Evolutionary conservation across 495 filamentous ascomycete species (phyloP).

Genomic region (Bryoglossum gracile): DNA sequence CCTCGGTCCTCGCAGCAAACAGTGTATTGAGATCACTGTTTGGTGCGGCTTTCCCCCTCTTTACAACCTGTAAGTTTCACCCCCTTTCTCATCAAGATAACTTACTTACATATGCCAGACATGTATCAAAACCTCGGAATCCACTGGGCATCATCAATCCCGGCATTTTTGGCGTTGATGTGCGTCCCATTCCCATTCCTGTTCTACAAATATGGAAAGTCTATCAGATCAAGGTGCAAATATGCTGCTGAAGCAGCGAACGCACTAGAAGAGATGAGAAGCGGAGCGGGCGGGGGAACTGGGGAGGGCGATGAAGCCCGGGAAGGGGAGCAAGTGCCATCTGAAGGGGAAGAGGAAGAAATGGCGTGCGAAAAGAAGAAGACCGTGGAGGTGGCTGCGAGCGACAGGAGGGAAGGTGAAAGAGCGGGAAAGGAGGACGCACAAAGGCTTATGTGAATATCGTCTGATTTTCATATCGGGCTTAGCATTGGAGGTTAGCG

Average conservation of each 20-base stretch:
- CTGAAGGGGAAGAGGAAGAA: not conserved
- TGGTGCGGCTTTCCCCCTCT: conserved; percentile 56
- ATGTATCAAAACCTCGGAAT: conserved; percentile 48
- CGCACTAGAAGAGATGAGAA: conserved; percentile 36
- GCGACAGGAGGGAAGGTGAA: not conserved
- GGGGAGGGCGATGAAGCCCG: not conserved
- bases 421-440: no score
- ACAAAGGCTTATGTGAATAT: no score
- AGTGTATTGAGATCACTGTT: conserved; percentile 50
- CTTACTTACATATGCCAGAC: conserved; percentile 39
- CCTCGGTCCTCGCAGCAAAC: conserved; percentile 66
- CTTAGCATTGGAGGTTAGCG: no score
- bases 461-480: no score
- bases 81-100: conserved; percentile 46
- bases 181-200: conserved; percentile 48
- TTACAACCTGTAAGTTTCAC: conserved; percentile 37
- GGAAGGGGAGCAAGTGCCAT: not conserved
- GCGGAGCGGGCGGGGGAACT: not conserved
- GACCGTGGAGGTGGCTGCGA: not conserved
- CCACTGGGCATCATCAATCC: conserved; percentile 66
- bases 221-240: conserved; percentile 64
- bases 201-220: conserved; percentile 68
- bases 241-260: conserved; percentile 61
- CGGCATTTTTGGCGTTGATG: conserved; percentile 61
- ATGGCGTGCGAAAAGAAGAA: not conserved